Percentiles rank a stretch among this genome's conserved stretches.
phyloP scores from a whole-genome alignment of 2,329 filamentous ascomycete species.

The Zymoseptoria tritici region DNA sequence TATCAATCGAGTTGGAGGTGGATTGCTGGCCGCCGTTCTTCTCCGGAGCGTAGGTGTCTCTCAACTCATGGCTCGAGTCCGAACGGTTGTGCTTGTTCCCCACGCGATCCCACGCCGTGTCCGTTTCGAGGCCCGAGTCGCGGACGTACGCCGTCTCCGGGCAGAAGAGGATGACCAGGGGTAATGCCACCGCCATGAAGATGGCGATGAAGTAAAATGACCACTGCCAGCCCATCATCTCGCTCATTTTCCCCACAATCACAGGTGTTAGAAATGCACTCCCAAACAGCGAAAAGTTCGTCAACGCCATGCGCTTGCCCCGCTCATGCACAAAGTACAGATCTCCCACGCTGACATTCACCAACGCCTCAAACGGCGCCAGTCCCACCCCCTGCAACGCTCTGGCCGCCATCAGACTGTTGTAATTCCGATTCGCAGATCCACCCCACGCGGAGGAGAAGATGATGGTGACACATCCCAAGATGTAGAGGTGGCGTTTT shows the following conservation, averaged over 20 bases:
- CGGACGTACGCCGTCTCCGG: constrained; percentile 78
- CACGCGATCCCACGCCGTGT: constrained; percentile 40
- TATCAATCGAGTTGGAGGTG: constrained; percentile 3
- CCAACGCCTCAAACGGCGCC: constrained; percentile 81
- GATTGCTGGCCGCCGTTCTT: neutral
- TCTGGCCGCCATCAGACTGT: constrained; percentile 66
- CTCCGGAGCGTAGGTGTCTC: neutral
- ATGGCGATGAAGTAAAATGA: constrained; percentile 84
- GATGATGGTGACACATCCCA: constrained; percentile 68
- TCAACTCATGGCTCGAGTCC: neutral
- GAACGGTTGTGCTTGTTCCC: neutral
- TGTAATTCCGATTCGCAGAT: constrained; percentile 58
- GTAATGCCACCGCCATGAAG: constrained; percentile 63
- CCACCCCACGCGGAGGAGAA: constrained; percentile 73
- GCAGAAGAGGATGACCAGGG: constrained; percentile 67
- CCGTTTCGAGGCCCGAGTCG: constrained; percentile 59
- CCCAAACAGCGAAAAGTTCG: constrained; percentile 62
- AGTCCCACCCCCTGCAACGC: constrained; percentile 80
- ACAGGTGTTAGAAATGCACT: constrained; percentile 75
- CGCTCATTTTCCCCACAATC: constrained; percentile 79
- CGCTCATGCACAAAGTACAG: constrained; percentile 79
- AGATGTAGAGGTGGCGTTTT: constrained; percentile 78
- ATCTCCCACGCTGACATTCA: constrained; percentile 84
- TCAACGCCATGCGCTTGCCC: constrained; percentile 79
- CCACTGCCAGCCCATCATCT: constrained; percentile 73